These are phyloP conservation scores for Salix viminalis DNA, from an alignment of 345 rosid species.

Conservation along the genomic window DNA sequence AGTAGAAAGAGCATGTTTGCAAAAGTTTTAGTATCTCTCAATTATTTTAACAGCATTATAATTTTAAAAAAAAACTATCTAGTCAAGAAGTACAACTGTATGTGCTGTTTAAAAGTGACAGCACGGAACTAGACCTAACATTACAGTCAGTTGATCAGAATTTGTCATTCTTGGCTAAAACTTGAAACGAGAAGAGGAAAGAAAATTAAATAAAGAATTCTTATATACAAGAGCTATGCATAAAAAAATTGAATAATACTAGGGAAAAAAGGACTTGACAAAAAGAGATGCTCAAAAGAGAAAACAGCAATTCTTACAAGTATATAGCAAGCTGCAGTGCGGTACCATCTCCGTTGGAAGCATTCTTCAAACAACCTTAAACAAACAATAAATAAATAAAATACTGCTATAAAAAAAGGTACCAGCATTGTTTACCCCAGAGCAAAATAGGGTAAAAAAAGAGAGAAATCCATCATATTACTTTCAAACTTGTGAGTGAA, in stretches of 20 bases:
- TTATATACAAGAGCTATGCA: not conserved
- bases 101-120: not conserved
- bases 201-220: not conserved
- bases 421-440: not conserved
- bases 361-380: slow-evolving; percentile 92
- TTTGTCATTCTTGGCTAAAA: not conserved
- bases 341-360: slow-evolving; percentile 97
- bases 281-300: slow-evolving; percentile 3
- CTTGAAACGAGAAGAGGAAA: not conserved
- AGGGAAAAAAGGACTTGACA: not conserved
- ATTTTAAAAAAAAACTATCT: not conserved
- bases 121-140: not conserved
- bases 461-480: not conserved
- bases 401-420: not conserved
- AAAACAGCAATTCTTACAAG: slow-evolving; percentile 55
- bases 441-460: not conserved
- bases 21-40: not conserved
- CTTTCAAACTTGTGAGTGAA: not conserved
- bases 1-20: not conserved
- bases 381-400: slow-evolving; percentile 14
- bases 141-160: not conserved
- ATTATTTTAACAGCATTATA: too few species aligned
- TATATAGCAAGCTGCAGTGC: slow-evolving; percentile 97
- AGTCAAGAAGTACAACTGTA: not conserved
- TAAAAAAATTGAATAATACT: not conserved